A percentile compares a stretch with the other conserved stretches of the same genome.
These are phyloP conservation scores for Hypoxylon sp. DNA, from an alignment of 2,329 filamentous ascomycete genomes.

Conservation along the genomic window DNA sequence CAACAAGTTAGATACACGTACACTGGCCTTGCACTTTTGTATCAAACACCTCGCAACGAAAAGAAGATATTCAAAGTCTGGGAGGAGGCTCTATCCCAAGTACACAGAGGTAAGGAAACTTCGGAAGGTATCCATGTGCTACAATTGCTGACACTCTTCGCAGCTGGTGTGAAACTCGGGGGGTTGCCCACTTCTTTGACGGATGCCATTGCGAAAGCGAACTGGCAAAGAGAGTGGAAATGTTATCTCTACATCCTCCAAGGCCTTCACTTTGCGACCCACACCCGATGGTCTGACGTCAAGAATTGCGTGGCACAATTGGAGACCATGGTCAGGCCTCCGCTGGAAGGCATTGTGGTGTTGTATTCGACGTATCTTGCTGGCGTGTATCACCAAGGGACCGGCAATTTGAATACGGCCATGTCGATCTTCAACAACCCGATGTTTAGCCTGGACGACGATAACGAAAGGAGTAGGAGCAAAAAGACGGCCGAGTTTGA, in stretches of 20 bases:
- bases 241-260: slow-evolving; percentile 77
- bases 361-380: slow-evolving; percentile 74
- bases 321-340: slow-evolving; percentile 53
- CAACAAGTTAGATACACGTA: slow-evolving; percentile 58
- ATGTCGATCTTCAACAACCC: slow-evolving; percentile 70
- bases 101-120: slow-evolving; percentile 46
- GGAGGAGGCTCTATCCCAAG: slow-evolving; percentile 50
- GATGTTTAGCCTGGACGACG: slow-evolving; percentile 62
- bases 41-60: slow-evolving; percentile 51
- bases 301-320: slow-evolving; percentile 65
- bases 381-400: slow-evolving; percentile 79
- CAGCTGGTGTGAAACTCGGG: slow-evolving; percentile 46
- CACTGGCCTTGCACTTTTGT: slow-evolving; percentile 57
- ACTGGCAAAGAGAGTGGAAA: slow-evolving; percentile 72
- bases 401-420: slow-evolving; percentile 75
- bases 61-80: slow-evolving; percentile 52
- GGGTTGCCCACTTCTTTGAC: slow-evolving; percentile 61
- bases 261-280: slow-evolving; percentile 73
- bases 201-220: slow-evolving; percentile 64
- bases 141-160: slow-evolving; percentile 29
- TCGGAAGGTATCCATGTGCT: too few relatives aligned
- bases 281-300: slow-evolving; percentile 74
- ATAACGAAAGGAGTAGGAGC: slow-evolving; percentile 50
- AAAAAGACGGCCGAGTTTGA: slow-evolving; percentile 66
- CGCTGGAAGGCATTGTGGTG: slow-evolving; percentile 56